Percentiles rank a stretch among this genome's conserved stretches.
These are phyloP conservation scores for Russula virescens DNA, from an alignment of 768 basidiomycete genomes.

Conservation along the genomic window DNA sequence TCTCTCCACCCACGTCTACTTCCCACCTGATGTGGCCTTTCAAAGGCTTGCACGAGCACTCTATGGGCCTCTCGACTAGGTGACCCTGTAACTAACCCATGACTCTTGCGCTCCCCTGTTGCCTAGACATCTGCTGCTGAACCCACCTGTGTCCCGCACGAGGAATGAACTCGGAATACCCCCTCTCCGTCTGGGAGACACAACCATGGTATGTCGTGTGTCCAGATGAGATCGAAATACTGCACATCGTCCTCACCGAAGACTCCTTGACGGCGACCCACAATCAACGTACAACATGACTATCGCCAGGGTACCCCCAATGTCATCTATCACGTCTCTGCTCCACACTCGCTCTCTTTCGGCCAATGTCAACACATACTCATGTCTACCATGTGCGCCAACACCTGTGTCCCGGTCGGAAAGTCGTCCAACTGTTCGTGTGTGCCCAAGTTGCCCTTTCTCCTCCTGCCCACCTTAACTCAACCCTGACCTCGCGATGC, in stretches of 20 bases:
- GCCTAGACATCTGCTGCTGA: background rate
- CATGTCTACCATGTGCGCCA: background rate
- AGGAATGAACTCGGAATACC: background rate
- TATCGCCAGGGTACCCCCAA: slow-evolving; percentile 12
- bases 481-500: background rate
- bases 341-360: background rate
- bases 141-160: slow-evolving; percentile 9
- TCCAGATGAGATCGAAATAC: background rate
- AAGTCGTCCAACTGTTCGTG: background rate
- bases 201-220: background rate
- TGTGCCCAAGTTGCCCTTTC: background rate
- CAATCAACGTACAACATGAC: background rate
- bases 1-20: background rate
- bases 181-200: background rate
- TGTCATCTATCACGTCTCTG: background rate
- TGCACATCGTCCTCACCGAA: background rate
- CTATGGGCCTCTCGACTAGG: background rate
- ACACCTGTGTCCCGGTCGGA: background rate
- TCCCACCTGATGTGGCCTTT: background rate
- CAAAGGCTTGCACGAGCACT: background rate
- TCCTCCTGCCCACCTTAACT: background rate
- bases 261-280: background rate
- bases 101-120: background rate
- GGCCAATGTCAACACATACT: background rate
- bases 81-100: background rate